Base-by-base conservation (phyloP, 345 rosid species). In the Iberis pinnata region DNA sequence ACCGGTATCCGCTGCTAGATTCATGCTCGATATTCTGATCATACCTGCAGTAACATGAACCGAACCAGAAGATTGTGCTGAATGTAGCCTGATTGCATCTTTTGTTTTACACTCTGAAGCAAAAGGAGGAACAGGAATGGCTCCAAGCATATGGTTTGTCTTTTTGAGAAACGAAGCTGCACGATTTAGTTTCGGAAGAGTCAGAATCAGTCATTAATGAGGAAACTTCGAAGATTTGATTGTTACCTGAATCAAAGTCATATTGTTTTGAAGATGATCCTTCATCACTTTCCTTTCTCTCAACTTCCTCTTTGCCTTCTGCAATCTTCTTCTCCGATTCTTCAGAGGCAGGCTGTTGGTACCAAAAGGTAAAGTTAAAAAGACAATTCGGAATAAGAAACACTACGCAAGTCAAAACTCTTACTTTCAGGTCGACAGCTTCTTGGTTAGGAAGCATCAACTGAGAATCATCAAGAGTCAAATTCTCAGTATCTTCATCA, bases 121-220 rank as follows among this genome's bases (percentile, higher is more conserved):
- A 73, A 74, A 82, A 54, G 85, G 82, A 43, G 89, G 84, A 39
- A 85, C 76, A 41, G 92, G 72, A 50, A 78, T 61, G 48, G 77
- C 59, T n/a, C 89, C 79, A 74, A 88, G 50, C 93, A 85, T 78
- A 42, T 80, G 79, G 74, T 93, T 82, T 32, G 84, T 84, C 49
- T 80, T 73, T 69, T 85, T 85, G 58, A 49, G 61, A 81, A 75
- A 2, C 51, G 64, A 12, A 71, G 72, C 97, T 88, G 79, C 33
- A 29, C 9, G 64, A 63, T 20, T 54, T 26, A 4, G 33, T 29
- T 29, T 29, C 33, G 10, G 2, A 29, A 29, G 33, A 29, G 33
- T 29, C 33, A 7, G 33, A 29, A 32, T 16, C 9, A 49, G 2
- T 11, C 12, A 57, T 65, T 47, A 49, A 18, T 40, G 18, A 66